phyloP scores from a whole-genome alignment of 495 filamentous ascomycete species.

The Tuber magnatum region DNA sequence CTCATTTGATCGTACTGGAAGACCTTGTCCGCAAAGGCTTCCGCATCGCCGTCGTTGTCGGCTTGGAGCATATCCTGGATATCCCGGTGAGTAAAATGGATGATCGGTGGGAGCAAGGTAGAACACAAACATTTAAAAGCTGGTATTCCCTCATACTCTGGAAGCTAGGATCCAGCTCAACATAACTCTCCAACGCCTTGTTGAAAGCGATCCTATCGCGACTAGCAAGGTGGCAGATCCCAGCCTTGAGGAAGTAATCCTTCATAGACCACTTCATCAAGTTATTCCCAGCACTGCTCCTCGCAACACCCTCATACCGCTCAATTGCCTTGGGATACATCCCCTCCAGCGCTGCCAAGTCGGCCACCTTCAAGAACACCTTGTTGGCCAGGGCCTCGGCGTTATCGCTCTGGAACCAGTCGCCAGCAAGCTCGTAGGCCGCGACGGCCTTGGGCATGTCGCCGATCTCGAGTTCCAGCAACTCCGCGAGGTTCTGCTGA shows the following conservation, averaged over 20 bases:
- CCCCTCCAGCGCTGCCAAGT: conserved; percentile 68
- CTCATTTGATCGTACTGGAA: conserved; percentile 82
- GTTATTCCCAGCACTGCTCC: conserved; percentile 63
- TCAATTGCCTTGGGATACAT: conserved; percentile 77
- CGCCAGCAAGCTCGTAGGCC: conserved; percentile 70
- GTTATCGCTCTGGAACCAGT: conserved; percentile 80
- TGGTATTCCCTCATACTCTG: conserved; percentile 66
- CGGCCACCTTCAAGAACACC: conserved; percentile 78
- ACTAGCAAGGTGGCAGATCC: conserved; percentile 70
- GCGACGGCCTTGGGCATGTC: conserved; percentile 69
- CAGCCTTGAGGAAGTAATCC: conserved; percentile 86
- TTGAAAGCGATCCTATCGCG: conserved; percentile 66
- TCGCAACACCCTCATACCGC: conserved; percentile 72
- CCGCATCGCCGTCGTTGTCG: conserved; percentile 65
- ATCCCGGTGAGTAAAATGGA: conserved; percentile 5
- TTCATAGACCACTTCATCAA: conserved; percentile 87
- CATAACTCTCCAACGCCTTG: conserved; percentile 71
- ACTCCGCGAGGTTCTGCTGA: conserved; percentile 74
- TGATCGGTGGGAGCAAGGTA: background rate
- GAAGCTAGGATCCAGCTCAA: conserved; percentile 73
- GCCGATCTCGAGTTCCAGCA: conserved; percentile 70
- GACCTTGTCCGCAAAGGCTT: conserved; percentile 74
- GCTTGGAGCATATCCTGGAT: conserved; percentile 58
- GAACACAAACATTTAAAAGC: conserved; percentile 50
- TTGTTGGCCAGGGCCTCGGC: conserved; percentile 83